These are phyloP conservation scores for Chrysoporthe cubensis DNA, from an alignment of 2,329 filamentous ascomycete genomes.

Conservation along the genomic window DNA sequence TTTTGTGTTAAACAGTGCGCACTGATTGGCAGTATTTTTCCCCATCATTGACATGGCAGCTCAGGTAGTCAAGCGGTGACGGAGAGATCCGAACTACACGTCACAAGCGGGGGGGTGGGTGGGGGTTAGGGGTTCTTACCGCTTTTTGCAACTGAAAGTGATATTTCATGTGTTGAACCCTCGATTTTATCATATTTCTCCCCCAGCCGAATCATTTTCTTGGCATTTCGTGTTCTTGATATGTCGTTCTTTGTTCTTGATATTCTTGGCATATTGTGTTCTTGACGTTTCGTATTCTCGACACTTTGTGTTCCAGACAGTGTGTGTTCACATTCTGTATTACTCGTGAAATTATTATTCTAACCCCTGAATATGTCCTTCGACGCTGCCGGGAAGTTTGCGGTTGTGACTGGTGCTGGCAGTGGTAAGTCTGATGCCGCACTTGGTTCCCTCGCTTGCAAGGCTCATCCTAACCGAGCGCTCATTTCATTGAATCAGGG, in stretches of 20 bases:
- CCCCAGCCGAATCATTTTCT: not conserved
- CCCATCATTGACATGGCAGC: not conserved
- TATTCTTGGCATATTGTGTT: no score
- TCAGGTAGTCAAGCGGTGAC: not conserved
- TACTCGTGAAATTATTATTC: not conserved
- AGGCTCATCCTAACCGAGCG: not conserved
- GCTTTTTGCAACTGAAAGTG: not conserved
- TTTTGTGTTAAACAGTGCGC: not conserved
- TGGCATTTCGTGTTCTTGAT: not conserved
- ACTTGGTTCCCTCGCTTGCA: not conserved
- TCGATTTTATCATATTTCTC: not conserved
- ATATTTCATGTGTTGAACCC: not conserved
- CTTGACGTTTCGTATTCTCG: no score
- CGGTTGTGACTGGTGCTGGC: slow-evolving; percentile 24
- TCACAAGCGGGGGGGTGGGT: not conserved
- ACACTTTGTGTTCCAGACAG: not conserved
- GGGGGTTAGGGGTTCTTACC: not conserved
- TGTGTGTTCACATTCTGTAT: not conserved
- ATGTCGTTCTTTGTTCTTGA: no score
- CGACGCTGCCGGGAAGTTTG: slow-evolving; percentile 28
- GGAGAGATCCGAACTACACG: not conserved
- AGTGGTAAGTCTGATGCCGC: slow-evolving; percentile 13
- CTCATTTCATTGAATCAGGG: slow-evolving; percentile 26
- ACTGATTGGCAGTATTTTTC: not conserved
- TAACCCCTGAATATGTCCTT: slow-evolving; percentile 21